phyloP scores from a whole-genome alignment of 2,329 filamentous ascomycete genomes.

The Talaromyces marneffei region DNA sequence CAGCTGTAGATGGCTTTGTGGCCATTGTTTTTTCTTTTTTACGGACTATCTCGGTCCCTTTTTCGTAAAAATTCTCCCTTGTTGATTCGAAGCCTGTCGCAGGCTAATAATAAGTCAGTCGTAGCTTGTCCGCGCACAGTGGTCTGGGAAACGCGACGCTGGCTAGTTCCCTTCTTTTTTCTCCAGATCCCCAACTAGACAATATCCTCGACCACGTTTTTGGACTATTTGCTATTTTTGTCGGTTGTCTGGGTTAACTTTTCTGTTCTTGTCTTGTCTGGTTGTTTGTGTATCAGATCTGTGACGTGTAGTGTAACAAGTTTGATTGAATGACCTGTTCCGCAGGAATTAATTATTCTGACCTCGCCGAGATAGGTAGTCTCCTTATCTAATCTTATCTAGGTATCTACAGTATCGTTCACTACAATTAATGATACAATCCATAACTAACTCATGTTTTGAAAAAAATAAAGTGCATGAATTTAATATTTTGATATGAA shows the following conservation, averaged over 20 bases:
- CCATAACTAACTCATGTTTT: no score
- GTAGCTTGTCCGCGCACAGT: no score
- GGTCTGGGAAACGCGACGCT: no score
- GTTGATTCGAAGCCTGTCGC: background rate
- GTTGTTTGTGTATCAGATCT: background rate
- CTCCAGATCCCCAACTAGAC: no score
- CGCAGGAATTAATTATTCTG: background rate
- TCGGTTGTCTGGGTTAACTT: background rate
- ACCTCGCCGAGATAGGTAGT: background rate
- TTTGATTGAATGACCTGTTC: background rate
- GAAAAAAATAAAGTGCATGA: no score
- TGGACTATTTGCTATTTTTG: background rate
- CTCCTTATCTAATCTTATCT: conserved; percentile 1
- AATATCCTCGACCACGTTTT: background rate
- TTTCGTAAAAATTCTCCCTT: no score
- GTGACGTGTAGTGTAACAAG: background rate
- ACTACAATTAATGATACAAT: no score
- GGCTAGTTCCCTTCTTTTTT: no score
- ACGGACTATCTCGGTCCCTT: no score
- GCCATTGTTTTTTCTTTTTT: background rate
- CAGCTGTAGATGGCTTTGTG: background rate
- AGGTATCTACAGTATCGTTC: background rate
- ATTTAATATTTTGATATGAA: no score
- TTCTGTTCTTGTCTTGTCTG: background rate
- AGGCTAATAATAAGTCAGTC: no score